Conservation (phyloP, 2,329 filamentous ascomycete species). For the Lasiodiplodia sp. region DNA sequence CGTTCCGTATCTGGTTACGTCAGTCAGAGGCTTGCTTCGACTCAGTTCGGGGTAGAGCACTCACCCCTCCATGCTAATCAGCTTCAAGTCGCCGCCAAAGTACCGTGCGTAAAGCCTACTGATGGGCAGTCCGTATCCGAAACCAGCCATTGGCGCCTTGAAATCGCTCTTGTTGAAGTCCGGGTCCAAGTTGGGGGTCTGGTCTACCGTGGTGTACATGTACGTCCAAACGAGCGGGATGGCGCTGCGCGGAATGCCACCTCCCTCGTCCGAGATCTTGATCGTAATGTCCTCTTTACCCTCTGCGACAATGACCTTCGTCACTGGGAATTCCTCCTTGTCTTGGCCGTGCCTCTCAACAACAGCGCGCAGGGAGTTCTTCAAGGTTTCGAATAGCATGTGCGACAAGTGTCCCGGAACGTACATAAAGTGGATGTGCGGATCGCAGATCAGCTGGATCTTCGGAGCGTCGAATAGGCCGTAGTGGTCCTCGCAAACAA, state of each 20-base stretch:
- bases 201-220: conserved; percentile 99
- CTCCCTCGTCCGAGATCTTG: conserved; percentile 96
- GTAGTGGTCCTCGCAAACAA: conserved; percentile 98
- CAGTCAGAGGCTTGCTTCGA: neutral
- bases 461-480: conserved; percentile 96
- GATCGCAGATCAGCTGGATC: conserved; percentile 94
- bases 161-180: conserved; percentile 99
- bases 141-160: conserved; percentile 98
- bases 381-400: conserved; percentile 99
- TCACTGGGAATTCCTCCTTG: conserved; percentile 94
- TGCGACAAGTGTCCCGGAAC: conserved; percentile 98
- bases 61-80: conserved; percentile 99
- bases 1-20: conserved; percentile 79
- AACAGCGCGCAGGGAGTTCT: conserved; percentile 96
- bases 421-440: conserved; percentile 98
- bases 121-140: conserved; percentile 96
- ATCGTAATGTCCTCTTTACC: conserved; percentile 99
- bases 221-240: conserved; percentile 99
- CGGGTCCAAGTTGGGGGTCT: conserved; percentile 91
- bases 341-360: conserved; percentile 95
- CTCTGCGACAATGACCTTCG: conserved; percentile 96
- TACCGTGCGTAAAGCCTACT: conserved; percentile 93
- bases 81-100: conserved; percentile 94
- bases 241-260: conserved; percentile 88
- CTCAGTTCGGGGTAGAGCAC: conserved; percentile 40